phyloP scores from a whole-genome alignment of 495 filamentous ascomycete genomes.

The Aspergillus hancockii region DNA sequence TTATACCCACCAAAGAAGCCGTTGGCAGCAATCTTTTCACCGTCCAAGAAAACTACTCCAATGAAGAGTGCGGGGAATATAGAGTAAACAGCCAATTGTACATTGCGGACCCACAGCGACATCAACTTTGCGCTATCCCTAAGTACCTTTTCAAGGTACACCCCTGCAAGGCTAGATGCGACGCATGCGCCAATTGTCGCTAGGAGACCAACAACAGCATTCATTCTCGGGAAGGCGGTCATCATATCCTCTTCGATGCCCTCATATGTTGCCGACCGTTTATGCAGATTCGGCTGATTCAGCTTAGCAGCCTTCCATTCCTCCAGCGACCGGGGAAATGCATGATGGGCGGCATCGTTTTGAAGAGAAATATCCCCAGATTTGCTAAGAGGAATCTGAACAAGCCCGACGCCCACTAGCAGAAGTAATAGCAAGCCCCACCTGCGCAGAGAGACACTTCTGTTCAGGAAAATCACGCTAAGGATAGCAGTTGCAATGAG shows the following conservation, averaged over 20 bases:
- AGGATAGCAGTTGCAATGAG: conserved; percentile 91
- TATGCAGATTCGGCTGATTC: conserved; percentile 48
- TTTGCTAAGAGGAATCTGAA: conserved; percentile 69
- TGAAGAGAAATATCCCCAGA: conserved; percentile 51
- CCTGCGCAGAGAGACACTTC: conserved; percentile 65
- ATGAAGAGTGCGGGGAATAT: conserved; percentile 83
- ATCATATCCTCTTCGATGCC: conserved; percentile 83
- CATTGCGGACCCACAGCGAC: conserved; percentile 89
- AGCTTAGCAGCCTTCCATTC: conserved; percentile 51
- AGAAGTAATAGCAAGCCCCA: conserved; percentile 83
- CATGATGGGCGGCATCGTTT: conserved; percentile 52
- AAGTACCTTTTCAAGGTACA: conserved; percentile 94
- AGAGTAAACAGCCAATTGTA: conserved; percentile 90
- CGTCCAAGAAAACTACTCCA: conserved; percentile 84
- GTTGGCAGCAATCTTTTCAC: conserved; percentile 73
- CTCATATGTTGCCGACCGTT: conserved; percentile 92
- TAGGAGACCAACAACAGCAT: conserved; percentile 72
- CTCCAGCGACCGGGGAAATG: conserved; percentile 72
- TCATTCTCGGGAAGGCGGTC: conserved; percentile 64
- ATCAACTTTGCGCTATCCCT: conserved; percentile 71
- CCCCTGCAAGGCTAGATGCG: conserved; percentile 79
- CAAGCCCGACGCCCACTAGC: conserved; percentile 79
- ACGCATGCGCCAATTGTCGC: conserved; percentile 75
- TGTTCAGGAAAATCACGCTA: conserved; percentile 72
- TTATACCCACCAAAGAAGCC: conserved; percentile 96